Evolutionary conservation across 805 yeast genomes (phyloP).

Genomic region (Zygosaccharomyces bailii): DNA sequence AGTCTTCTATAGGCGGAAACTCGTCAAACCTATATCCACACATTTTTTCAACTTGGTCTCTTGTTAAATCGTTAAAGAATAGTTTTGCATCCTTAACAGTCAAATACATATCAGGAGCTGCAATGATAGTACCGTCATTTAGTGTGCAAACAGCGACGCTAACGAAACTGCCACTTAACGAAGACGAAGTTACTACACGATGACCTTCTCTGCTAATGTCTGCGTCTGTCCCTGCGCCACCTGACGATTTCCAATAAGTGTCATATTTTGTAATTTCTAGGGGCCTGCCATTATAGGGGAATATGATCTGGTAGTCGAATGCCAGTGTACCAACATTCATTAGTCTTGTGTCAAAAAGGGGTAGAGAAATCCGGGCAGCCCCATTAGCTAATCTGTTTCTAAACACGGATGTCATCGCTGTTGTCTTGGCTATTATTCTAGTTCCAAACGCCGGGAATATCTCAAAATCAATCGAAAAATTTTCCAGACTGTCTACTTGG

Average conservation of each 20-base stretch:
- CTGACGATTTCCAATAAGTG: constrained; percentile 94
- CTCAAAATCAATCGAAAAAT: constrained; percentile 79
- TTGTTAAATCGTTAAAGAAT: constrained; percentile 55
- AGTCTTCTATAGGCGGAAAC: constrained; percentile 24
- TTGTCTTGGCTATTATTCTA: constrained; percentile 81
- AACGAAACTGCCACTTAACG: constrained; percentile 76
- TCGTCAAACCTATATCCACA: constrained; percentile 29
- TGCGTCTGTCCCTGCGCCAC: constrained; percentile 39
- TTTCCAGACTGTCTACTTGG: constrained; percentile 74
- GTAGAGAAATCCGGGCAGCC: constrained; percentile 45
- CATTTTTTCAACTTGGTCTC: constrained; percentile 33
- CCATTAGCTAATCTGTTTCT: constrained; percentile 39
- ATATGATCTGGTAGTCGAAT: constrained; percentile 76
- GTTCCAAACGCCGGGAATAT: constrained; percentile 95
- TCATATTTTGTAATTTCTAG: constrained; percentile 89
- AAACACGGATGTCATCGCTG: constrained; percentile 60
- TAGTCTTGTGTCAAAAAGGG: constrained; percentile 77
- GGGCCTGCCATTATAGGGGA: constrained; percentile 82
- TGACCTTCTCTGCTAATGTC: constrained; percentile 20
- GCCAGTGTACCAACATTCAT: constrained; percentile 77
- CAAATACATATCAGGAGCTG: constrained; percentile 65
- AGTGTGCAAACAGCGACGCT: constrained; percentile 66
- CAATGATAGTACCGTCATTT: constrained; percentile 81
- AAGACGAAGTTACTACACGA: constrained; percentile 80
- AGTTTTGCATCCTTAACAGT: constrained; percentile 48